Conservation (phyloP, 73 alveolate species). For the Uronychia setigera region DNA sequence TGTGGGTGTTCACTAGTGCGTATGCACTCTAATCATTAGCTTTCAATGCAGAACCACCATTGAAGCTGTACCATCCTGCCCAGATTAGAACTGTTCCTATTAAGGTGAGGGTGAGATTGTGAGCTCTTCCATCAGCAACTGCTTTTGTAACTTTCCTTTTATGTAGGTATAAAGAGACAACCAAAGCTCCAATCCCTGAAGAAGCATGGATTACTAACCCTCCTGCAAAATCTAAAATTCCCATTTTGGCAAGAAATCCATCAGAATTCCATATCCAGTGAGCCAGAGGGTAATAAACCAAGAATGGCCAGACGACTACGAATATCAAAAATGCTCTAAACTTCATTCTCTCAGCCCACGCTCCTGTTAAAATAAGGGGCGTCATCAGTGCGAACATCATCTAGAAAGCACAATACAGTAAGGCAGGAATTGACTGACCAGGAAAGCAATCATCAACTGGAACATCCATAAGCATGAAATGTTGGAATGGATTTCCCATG, state of each 20-base stretch:
- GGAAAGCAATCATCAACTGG: background rate
- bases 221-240: background rate
- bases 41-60: background rate
- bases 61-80: background rate
- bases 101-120: background rate
- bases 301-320: background rate
- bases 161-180: background rate
- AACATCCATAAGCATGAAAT: background rate
- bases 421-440: background rate
- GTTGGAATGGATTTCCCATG: background rate
- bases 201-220: background rate
- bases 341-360: background rate
- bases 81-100: background rate
- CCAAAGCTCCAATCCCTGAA: background rate
- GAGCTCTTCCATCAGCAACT: background rate
- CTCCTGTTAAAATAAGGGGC: background rate
- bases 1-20: background rate
- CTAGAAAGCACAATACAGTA: background rate
- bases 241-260: background rate
- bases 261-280: conserved; percentile 1
- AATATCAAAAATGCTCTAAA: background rate
- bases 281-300: background rate
- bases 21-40: background rate
- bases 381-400: background rate
- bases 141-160: background rate